Percentiles rank a stretch among this genome's conserved stretches.
Conservation (phyloP, 495 filamentous ascomycete genomes). For the Parmelia sp. region DNA sequence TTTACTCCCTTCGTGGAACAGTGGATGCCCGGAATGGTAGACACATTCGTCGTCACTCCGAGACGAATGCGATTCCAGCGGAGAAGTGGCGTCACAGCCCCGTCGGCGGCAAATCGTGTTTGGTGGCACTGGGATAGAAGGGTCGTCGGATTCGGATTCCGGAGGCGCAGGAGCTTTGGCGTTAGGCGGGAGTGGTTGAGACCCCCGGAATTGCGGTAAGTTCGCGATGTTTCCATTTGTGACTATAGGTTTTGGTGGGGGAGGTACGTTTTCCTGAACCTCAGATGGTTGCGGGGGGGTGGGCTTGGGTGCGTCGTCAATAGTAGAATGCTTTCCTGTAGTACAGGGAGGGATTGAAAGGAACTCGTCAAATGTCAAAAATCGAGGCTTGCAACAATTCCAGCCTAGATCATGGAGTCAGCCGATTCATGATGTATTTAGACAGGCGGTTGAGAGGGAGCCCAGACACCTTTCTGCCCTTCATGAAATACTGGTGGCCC, state of each 20-base stretch:
- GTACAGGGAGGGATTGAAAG: conserved; percentile 91
- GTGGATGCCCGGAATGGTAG: conserved; percentile 43
- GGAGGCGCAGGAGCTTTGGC: conserved; percentile 57
- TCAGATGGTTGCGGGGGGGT: conserved; percentile 45
- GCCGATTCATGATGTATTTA: conserved; percentile 7
- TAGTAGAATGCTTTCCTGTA: conserved; percentile 83
- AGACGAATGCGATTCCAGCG: conserved; percentile 41
- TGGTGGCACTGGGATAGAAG: conserved; percentile 57
- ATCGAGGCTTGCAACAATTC: conserved; percentile 98
- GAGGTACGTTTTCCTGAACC: conserved; percentile 27
- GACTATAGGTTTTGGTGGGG: conserved; percentile 24
- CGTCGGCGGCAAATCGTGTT: conserved; percentile 71
- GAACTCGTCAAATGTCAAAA: conserved; percentile 98
- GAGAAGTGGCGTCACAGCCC: conserved; percentile 61
- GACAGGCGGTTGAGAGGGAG: conserved; percentile 26
- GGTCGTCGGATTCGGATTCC: conserved; percentile 86
- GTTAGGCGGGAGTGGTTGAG: conserved; percentile 47
- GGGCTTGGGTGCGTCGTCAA: conserved; percentile 61
- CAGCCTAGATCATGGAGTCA: conserved; percentile 57
- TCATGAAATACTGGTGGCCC: conserved; percentile 95
- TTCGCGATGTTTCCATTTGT: conserved; percentile 28
- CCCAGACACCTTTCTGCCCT: conserved; percentile 85
- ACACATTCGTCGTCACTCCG: conserved; percentile 56
- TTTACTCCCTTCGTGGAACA: conserved; percentile 97
- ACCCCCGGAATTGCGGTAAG: conserved; percentile 44